Evolutionary conservation across 805 yeast genomes (phyloP).

Genomic region (Saturnispora diversa): DNA sequence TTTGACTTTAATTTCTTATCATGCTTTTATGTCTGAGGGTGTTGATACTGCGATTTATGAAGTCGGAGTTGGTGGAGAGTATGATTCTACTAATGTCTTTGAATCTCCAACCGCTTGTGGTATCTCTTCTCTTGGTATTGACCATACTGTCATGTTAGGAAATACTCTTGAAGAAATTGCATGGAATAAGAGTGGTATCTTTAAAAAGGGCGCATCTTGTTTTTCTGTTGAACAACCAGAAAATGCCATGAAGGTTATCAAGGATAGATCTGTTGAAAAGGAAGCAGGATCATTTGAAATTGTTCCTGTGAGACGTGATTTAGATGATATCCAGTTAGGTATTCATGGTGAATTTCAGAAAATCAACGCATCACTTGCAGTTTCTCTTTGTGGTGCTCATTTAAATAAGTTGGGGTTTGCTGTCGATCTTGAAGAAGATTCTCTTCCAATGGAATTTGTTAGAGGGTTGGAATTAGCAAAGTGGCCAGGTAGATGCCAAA

Average conservation of each 20-base stretch:
- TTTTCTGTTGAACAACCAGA: conserved; percentile 51
- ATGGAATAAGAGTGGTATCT: conserved; percentile 95
- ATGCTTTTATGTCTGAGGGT: conserved; percentile 78
- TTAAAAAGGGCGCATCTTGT: conserved; percentile 61
- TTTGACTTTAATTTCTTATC: conserved; percentile 82
- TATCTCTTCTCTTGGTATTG: conserved; percentile 80
- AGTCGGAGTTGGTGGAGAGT: conserved; percentile 98
- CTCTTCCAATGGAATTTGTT: conserved; percentile 42
- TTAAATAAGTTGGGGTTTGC: conserved; percentile 41
- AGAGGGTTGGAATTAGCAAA: conserved; percentile 57
- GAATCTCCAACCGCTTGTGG: conserved; percentile 78
- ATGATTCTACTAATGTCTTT: conserved; percentile 90
- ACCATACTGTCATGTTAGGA: conserved; percentile 83
- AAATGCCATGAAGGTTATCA: conserved; percentile 47
- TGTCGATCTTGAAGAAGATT: conserved; percentile 19
- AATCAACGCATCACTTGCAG: conserved; percentile 82
- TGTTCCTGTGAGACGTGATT: conserved; percentile 39
- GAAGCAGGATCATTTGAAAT: conserved; percentile 40
- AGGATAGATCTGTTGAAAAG: conserved; percentile 63
- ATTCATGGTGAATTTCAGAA: conserved; percentile 79
- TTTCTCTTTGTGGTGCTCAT: conserved; percentile 57
- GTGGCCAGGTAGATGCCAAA: conserved; percentile 98
- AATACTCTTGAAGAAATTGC: conserved; percentile 82
- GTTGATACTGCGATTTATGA: conserved; percentile 94
- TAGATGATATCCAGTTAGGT: conserved; percentile 47